These are phyloP conservation scores for Malus domestica DNA, from an alignment of 306 rosid species.

Conservation along the genomic window ASM211411v1 NC_041795.1:6942501-6943000, in stretches of 20 bases:
- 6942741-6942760: background rate
- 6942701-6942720: background rate
- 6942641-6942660: background rate
- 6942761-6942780: background rate
- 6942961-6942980: no score
- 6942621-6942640: fast-evolving
- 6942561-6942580: background rate
- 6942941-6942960: no score
- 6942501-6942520: background rate
- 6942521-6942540: background rate
- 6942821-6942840: no score
- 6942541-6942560: background rate
- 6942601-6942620: background rate
- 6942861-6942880: no score
- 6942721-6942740: background rate
- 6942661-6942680: background rate
- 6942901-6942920: no score
- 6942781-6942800: no score
- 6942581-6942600: background rate
- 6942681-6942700: background rate
- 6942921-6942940: no score
- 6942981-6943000: no score
- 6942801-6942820: background rate
- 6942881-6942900: no score
- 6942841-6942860: no score